Evolutionary conservation across 768 basidiomycete genomes (phyloP), one percentile per base, ranked within the genome.

Genomic region (Leccinum variicolor): DNA sequence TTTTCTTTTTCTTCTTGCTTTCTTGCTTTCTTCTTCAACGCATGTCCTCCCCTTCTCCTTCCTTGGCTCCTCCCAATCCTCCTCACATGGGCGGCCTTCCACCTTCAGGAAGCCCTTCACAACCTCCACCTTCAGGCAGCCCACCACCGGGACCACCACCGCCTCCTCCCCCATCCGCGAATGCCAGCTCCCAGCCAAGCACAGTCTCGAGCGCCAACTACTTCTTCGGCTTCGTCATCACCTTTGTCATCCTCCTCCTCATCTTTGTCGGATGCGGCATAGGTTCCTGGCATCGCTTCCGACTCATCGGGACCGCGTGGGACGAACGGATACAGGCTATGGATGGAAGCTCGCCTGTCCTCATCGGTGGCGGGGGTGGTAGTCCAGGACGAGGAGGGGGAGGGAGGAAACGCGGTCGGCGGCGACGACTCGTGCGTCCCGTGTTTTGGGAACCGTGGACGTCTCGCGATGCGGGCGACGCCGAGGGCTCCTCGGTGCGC

Each of bases 201-300:
- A 55, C 59, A 13, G 6, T 41, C 45, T 57, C 64, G 0, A 61
- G 58, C 21, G 57, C 64, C 57, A 73, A 68, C 65, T 72, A 72
- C 46, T 71, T 72, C 53, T 72, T 72, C 46, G 71, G 71, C 25
- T 73, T 72, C 57, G 59, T 73, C 49, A 60, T 73, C 59, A 71
- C 69, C 39, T 73, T 72, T 54, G 61, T 71, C 61, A 62, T 68
- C 26, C 63, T 72, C 49, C 64, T 84, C 28, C 69, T 84, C 47
- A 65, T 84, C 50, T 83, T 84, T 53, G 70, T 83, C 9, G 78
- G 74, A 4, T 83, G 81, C 51, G 81, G 80, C 8, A 62, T 84
- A 15, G 73, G 77, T 50, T 76, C 81, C 17, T 74, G 83, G 58
- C 69, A 80, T 47, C 67, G 81, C 17, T 65, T 72, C 43, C 58